Conservation (phyloP, 306 rosid genomes). For the Pterocarpus macrocarpus region DNA sequence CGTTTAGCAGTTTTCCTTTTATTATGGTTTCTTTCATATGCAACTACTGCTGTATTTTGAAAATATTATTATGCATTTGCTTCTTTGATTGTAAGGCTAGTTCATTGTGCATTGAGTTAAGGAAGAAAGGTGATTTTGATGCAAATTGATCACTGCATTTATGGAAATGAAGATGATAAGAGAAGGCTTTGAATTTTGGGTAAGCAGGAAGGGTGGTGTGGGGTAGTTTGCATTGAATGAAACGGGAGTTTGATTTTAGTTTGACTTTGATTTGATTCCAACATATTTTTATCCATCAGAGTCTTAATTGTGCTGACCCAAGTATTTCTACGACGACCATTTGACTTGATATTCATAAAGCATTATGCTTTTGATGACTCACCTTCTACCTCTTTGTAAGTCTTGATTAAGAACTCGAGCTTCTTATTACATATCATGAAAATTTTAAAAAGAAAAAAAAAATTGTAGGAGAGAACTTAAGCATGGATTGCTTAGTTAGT, state of each 20-base stretch:
- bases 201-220: not conserved
- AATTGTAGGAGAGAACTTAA: no score
- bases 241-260: slow-evolving; percentile 2
- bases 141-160: not conserved
- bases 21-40: not conserved
- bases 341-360: slow-evolving; percentile 1
- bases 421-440: no score
- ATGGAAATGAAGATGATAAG: not conserved
- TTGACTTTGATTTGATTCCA: slow-evolving; percentile 4
- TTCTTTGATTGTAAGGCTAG: not conserved
- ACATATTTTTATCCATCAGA: not conserved
- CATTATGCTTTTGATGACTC: no score
- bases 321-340: not conserved
- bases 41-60: not conserved
- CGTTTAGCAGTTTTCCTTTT: not conserved
- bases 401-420: no score
- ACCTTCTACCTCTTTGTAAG: no score
- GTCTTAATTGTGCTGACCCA: slow-evolving; percentile 20
- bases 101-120: not conserved
- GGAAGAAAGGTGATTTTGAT: not conserved
- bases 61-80: not conserved
- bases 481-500: no score
- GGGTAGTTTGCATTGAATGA: not conserved
- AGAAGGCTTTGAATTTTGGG: not conserved
- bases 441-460: no score